phyloP scores from a whole-genome alignment of 2,329 filamentous ascomycete species.

The Fusarium armeniacum region DNA sequence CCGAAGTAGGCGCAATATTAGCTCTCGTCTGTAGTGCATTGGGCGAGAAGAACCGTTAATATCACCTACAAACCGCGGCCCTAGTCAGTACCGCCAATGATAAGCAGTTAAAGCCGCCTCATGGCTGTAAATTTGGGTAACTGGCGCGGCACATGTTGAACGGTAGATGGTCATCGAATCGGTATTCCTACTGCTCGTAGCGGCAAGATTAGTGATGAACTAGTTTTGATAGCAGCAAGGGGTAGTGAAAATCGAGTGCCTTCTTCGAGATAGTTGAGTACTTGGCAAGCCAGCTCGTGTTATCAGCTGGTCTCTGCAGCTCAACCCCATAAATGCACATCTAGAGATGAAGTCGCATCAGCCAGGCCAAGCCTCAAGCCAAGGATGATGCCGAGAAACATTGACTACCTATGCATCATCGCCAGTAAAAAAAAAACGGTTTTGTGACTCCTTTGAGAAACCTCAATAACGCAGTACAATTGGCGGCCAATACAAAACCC shows the following conservation, averaged over 20 bases:
- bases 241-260: slow-evolving; percentile 16
- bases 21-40: slow-evolving; percentile 34
- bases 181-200: slow-evolving; percentile 29
- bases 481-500: slow-evolving; percentile 32
- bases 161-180: slow-evolving; percentile 10
- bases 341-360: slow-evolving; percentile 15
- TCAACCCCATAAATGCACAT: slow-evolving; percentile 18
- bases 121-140: slow-evolving; percentile 21
- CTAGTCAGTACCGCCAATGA: slow-evolving; percentile 35
- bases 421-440: slow-evolving; percentile 20
- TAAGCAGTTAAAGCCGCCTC: slow-evolving; percentile 20
- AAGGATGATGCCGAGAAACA: slow-evolving; percentile 22
- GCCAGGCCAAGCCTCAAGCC: slow-evolving; percentile 10
- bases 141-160: slow-evolving; percentile 27
- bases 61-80: slow-evolving; percentile 32
- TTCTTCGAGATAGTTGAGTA: slow-evolving; percentile 12
- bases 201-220: slow-evolving; percentile 28
- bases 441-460: slow-evolving; percentile 23
- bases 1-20: slow-evolving; percentile 15
- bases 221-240: slow-evolving; percentile 20
- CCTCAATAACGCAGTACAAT: slow-evolving; percentile 23
- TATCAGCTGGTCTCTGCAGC: slow-evolving; percentile 26
- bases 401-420: slow-evolving; percentile 8
- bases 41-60: slow-evolving; percentile 33
- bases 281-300: slow-evolving; percentile 6